These are phyloP conservation scores for Cryptosporidium ryanae DNA, from an alignment of 169 alveolate species.

Conservation along the genomic window DNA sequence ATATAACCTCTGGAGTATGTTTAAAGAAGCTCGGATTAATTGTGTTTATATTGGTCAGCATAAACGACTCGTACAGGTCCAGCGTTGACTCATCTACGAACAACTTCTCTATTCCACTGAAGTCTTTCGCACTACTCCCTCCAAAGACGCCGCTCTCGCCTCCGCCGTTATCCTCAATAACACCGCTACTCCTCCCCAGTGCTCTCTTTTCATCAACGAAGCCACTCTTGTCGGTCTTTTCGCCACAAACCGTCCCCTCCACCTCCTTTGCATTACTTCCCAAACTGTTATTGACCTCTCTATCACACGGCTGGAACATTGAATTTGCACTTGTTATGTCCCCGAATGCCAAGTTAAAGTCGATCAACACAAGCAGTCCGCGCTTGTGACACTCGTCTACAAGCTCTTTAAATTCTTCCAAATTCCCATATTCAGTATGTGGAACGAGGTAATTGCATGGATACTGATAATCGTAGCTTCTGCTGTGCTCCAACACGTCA, in stretches of 20 bases:
- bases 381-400: slow-evolving; percentile 63
- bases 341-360: slow-evolving; percentile 54
- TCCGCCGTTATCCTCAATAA: too few relatives aligned
- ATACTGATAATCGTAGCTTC: slow-evolving; percentile 76
- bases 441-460: slow-evolving; percentile 44
- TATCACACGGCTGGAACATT: slow-evolving; percentile 50
- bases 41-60: slow-evolving; percentile 43
- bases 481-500: slow-evolving; percentile 77
- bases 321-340: slow-evolving; percentile 63
- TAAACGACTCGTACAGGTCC: slow-evolving; percentile 54
- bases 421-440: slow-evolving; percentile 35
- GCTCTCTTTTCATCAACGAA: too few relatives aligned
- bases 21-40: slow-evolving; percentile 57
- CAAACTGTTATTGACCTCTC: slow-evolving; percentile 41
- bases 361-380: slow-evolving; percentile 36
- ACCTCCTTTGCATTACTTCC: slow-evolving; percentile 12
- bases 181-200: too few relatives aligned
- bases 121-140: not conserved
- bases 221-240: not conserved
- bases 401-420: slow-evolving; percentile 44
- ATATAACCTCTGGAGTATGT: slow-evolving; percentile 59
- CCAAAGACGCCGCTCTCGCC: not conserved
- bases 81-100: slow-evolving; percentile 51
- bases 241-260: not conserved
- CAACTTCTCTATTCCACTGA: slow-evolving; percentile 7